A percentile compares a stretch with the other conserved stretches of the same genome.
These are phyloP conservation scores for Fusarium azukiicola DNA, from an alignment of 2,329 filamentous ascomycete genomes.

Conservation along the genomic window DNA sequence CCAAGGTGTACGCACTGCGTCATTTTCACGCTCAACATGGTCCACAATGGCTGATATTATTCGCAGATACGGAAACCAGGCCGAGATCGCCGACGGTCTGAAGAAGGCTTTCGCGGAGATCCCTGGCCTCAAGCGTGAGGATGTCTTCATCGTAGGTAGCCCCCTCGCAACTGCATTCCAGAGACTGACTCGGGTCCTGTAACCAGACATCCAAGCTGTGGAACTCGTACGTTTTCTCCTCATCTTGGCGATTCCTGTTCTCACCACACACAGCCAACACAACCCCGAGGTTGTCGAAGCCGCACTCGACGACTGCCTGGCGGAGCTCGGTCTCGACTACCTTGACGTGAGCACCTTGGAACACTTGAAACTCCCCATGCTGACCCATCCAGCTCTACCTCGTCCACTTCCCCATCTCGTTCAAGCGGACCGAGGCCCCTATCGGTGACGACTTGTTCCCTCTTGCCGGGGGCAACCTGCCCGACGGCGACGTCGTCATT, in stretches of 20 bases:
- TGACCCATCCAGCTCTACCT: conserved; percentile 21
- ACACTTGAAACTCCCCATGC: not conserved
- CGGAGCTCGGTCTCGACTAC: conserved; percentile 24
- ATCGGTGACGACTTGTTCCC: conserved; percentile 75
- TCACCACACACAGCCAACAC: conserved; percentile 1
- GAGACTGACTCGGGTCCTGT: not conserved
- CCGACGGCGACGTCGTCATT: conserved; percentile 73
- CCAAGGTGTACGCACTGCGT: not conserved
- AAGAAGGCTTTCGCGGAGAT: not conserved
- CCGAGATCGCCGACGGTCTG: not conserved
- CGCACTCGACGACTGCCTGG: conserved; percentile 16
- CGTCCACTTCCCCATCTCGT: conserved; percentile 27
- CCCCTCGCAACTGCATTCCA: not conserved
- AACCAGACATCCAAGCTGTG: not conserved
- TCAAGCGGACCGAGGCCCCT: not conserved
- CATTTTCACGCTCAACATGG: not conserved
- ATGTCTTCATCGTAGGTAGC: not conserved
- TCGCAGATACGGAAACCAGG: not conserved
- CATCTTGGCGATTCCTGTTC: not conserved
- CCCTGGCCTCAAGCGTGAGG: not conserved
- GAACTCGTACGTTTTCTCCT: not conserved
- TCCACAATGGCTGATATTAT: not conserved
- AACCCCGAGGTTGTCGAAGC: conserved; percentile 16
- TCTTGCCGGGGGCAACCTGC: conserved; percentile 75
- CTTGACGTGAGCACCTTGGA: conserved; percentile 16